Evolutionary conservation across 305 asterid species (phyloP), one percentile per base, ranked within the genome.

Genomic region (Fraxinus greggii): DNA sequence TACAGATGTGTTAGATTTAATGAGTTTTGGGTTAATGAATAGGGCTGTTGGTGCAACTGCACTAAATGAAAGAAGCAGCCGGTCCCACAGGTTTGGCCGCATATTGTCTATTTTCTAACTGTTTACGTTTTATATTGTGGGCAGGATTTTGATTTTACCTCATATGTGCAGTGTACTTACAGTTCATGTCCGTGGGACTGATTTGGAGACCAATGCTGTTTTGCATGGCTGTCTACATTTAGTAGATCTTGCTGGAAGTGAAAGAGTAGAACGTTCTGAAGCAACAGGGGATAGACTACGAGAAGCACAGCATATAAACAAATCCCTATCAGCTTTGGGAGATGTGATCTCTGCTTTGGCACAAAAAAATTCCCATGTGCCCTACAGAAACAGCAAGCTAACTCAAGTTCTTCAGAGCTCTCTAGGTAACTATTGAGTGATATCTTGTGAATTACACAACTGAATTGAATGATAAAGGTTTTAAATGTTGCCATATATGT

Each of bases 161-260:
- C 73, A 13, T 79, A 76, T 76, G 84, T 33, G 72, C 91, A 96
- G 99, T 86, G 91, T 94, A 86, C 97, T 96, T 78, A 94, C 98
- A 15, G 97, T 96, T 75, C 99, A 96, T 79, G 99, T 94, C 28
- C 95, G 91, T 28, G 99, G 99, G 82, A 72, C 83, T 79, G 99
- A 96, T 81, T 89, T 94, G 92, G 95, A 94, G 87, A 93, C 97
- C 35, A 87, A 90, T 81, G 90, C 88, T 79, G 84, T 90, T 81
- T 86, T 94, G 79, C 97, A 94, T 17, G 99, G 99, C 51, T 90
- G 98, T 85, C 91, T 96, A 78, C 99, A 96, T 90, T 88, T 96
- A 90, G 97, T 96, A 80, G 99, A 96, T 92, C 91, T 96, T 85
- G 99, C 99, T 79, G 99, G 99, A 17, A 94, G 99, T 89, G 99